phyloP scores from a whole-genome alignment of 2,329 filamentous ascomycete species.

The Sporothrix pallida region DNA sequence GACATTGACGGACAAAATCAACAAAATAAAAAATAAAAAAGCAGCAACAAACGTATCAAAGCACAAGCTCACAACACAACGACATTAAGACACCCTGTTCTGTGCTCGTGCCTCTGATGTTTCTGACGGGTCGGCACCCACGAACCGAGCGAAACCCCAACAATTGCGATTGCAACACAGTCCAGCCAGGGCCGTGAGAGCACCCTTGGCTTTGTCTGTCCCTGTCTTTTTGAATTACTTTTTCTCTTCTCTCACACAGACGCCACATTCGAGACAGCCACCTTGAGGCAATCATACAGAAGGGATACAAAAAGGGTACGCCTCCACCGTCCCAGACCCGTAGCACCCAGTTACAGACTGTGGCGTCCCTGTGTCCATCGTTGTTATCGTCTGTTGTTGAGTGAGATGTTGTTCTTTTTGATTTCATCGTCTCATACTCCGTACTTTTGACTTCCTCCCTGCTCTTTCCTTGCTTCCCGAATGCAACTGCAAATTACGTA shows the following conservation, averaged over 20 bases:
- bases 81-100: too few species aligned
- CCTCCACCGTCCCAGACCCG: not conserved
- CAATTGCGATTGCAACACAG: not conserved
- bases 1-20: not conserved
- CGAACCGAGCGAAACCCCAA: constrained; percentile 3
- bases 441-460: not conserved
- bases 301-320: not conserved
- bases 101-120: not conserved
- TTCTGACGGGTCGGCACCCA: constrained; percentile 1
- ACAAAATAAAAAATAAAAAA: too few species aligned
- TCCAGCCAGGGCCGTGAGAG: not conserved
- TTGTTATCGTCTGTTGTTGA: not conserved
- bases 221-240: too few species aligned
- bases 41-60: too few species aligned
- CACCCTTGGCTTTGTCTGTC: not conserved
- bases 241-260: not conserved
- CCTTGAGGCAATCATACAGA: constrained; percentile 22
- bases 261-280: constrained; percentile 24
- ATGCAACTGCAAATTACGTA: not conserved
- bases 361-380: not conserved
- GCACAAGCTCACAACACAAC: too few species aligned
- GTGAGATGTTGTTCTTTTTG: not conserved
- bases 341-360: constrained; percentile 15
- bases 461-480: not conserved
- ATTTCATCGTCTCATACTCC: not conserved